These are phyloP conservation scores for Wallemia ichthyophaga DNA, from an alignment of 1,284 basidiomycete species.

Conservation along the genomic window DNA sequence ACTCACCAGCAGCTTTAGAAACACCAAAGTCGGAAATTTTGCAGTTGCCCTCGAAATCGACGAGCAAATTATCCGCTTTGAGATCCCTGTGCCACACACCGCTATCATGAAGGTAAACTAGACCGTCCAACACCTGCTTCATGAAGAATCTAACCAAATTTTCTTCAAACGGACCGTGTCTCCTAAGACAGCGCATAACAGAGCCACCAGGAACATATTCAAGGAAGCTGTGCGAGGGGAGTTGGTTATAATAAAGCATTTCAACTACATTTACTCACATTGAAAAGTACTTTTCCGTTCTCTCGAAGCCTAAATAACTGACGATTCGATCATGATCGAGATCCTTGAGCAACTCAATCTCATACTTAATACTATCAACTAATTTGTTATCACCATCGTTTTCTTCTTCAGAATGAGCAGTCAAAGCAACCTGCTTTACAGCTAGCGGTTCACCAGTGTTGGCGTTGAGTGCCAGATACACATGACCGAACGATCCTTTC, in stretches of 20 bases:
- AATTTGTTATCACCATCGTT: background rate
- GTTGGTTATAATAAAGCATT: conserved; percentile 1
- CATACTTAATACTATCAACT: conserved; percentile 40
- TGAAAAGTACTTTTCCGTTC: background rate
- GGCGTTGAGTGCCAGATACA: conserved; percentile 88
- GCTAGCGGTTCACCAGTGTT: conserved; percentile 98
- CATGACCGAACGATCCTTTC: conserved; percentile 81
- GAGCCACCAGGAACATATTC: conserved; percentile 97
- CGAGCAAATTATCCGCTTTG: conserved; percentile 94
- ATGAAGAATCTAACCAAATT: conserved; percentile 79
- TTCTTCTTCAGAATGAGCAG: conserved; percentile 67
- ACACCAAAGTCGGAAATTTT: conserved; percentile 98
- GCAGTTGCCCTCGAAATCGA: conserved; percentile 70
- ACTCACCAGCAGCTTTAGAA: conserved; percentile 37
- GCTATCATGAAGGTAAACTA: conserved; percentile 73
- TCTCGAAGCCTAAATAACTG: conserved; percentile 48
- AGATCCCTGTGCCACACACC: conserved; percentile 86
- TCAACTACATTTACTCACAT: background rate
- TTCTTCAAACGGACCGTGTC: conserved; percentile 76
- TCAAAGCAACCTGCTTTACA: conserved; percentile 94
- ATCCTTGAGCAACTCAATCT: conserved; percentile 84
- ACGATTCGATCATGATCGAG: conserved; percentile 93
- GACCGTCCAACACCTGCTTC: conserved; percentile 61
- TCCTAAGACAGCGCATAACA: conserved; percentile 62
- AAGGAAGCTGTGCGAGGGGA: conserved; percentile 38